Base-by-base conservation (phyloP, 1,284 basidiomycete genomes). In the Fistulina hepatica region DNA sequence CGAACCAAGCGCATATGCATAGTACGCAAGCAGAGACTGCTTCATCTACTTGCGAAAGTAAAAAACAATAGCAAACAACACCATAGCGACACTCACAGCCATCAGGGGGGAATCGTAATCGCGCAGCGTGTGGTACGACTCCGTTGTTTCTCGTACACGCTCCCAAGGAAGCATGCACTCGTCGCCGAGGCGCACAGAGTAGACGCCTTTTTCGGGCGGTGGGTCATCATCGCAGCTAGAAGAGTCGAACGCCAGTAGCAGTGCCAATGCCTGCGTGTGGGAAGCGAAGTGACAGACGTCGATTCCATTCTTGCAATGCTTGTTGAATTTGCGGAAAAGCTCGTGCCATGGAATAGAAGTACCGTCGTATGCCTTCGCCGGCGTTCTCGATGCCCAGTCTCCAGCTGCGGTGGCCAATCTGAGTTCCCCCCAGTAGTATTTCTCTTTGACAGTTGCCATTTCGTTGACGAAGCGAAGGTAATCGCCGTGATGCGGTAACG, bases 241-340 rank as follows among this genome's bases (percentile, higher is more conserved):
- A 4, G 60, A 57, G 33, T 67, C 64, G 0, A 64, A 64, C 5
- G 63, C 58, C 19, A 86, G 61, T 25, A 81, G 61, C 15, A 81
- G 48, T 2, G 73, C 70, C n/a, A 86, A 60, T 1, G 65, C 64
- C 22, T 77, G 77, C 0, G 74, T 82, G 47, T 81, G 73, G 1
- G 65, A 70, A 5, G 78, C 80, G 40, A 83, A 61, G 48, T 81
- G 73, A 2, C 74, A 65, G n/a, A 81, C 59, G 43, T 80, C 75
- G 41, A 53, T 48, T 45, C 64, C 72, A 0, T 75, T 73, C 16
- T 54, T 64, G 41, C 80, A 83, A 51, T 93, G 89, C 52, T 92
- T 93, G 51, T 82, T 81, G 67, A 89, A 91, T 56, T 94, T 93
- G 48, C 86, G 69, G 19, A 91, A 60, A 12, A 91, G 69, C 50